phyloP scores from a whole-genome alignment of 805 yeast genomes.

The Kluyveromyces siamensis region DNA sequence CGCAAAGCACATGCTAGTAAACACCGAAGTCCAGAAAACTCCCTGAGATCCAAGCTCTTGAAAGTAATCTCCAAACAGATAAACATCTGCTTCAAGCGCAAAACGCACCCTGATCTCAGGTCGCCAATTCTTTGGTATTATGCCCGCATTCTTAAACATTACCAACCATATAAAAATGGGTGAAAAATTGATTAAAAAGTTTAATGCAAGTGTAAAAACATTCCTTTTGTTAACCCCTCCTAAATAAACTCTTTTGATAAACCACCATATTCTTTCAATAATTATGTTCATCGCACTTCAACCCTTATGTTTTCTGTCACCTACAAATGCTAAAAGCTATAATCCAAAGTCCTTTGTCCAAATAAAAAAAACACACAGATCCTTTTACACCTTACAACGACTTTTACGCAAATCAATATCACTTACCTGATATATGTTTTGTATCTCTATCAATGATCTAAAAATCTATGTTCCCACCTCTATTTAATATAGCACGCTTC shows the following conservation, averaged over 20 bases:
- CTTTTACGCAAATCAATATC: too few species aligned
- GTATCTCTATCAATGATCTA: too few species aligned
- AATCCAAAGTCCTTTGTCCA: too few species aligned
- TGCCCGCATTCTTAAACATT: constrained; percentile 51
- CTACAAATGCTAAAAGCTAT: too few species aligned
- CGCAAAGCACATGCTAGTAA: constrained; percentile 12
- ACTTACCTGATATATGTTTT: too few species aligned
- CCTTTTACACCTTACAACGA: too few species aligned
- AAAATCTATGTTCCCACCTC: too few species aligned
- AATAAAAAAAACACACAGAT: too few species aligned
- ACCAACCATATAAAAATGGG: constrained; percentile 47
- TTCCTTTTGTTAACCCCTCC: constrained; percentile 31
- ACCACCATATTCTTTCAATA: background rate
- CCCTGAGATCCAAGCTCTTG: constrained; percentile 19
- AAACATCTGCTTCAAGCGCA: constrained; percentile 31
- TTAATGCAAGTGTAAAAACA: constrained; percentile 32
- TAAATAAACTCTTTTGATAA: constrained; percentile 11
- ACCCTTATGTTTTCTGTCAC: too few species aligned
- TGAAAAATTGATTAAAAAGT: constrained; percentile 41
- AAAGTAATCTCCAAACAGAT: constrained; percentile 25
- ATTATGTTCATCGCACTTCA: background rate
- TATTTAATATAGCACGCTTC: too few species aligned
- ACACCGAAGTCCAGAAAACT: constrained; percentile 8
- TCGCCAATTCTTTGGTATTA: constrained; percentile 44
- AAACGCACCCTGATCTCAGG: constrained; percentile 44